These are phyloP conservation scores for Hura crepitans DNA, from an alignment of 441 rosid species.

Conservation along the genomic window DNA sequence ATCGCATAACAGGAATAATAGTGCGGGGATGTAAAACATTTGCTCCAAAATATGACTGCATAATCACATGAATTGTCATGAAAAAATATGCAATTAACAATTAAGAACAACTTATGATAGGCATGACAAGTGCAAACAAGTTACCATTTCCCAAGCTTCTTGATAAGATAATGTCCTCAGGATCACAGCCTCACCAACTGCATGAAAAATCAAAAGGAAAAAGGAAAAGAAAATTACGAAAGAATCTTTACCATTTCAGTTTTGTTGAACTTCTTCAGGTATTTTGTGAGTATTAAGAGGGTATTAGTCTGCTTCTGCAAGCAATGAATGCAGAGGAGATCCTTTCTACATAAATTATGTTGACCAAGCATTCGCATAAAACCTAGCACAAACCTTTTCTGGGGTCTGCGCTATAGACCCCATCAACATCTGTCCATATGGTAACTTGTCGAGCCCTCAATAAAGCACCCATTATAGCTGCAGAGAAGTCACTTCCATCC, in stretches of 20 bases:
- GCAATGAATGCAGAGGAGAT: background rate
- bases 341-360: conserved; percentile 1
- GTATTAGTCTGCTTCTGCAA: conserved; percentile 7
- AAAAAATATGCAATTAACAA: conserved; percentile 24
- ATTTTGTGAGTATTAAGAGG: conserved; percentile 8
- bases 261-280: conserved; percentile 14
- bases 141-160: conserved; percentile 99
- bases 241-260: conserved; percentile 2
- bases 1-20: conserved; percentile 88
- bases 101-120: conserved; percentile 18
- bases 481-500: conserved; percentile 99
- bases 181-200: conserved; percentile 95
- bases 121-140: conserved; percentile 20
- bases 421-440: conserved; percentile 97
- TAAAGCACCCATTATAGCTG: conserved; percentile 91
- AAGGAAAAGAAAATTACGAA: conserved; percentile 1
- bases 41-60: conserved; percentile 97
- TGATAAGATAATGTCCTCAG: conserved; percentile 77
- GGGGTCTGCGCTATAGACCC: conserved; percentile 96
- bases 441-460: conserved; percentile 80
- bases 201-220: conserved; percentile 22
- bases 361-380: background rate
- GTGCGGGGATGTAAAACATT: conserved; percentile 99
- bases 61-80: conserved; percentile 26
- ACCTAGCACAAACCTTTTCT: conserved; percentile 66